These are phyloP conservation scores for Metschnikowia lachancei DNA, from an alignment of 805 yeast genomes.

Conservation along the genomic window DNA sequence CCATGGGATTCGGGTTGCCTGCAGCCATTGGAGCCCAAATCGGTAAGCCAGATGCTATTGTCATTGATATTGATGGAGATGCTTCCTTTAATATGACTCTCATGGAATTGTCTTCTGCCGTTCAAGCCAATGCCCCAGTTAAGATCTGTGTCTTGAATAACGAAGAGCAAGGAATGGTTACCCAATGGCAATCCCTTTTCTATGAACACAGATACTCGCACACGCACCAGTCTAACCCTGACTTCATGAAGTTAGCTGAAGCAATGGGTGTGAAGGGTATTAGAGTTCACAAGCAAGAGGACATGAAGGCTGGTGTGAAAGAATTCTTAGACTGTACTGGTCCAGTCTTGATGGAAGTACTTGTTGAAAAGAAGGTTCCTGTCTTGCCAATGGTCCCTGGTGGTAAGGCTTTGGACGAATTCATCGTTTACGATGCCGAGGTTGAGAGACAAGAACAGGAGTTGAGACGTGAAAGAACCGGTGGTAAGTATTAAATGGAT, in stretches of 20 bases:
- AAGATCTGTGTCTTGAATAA: slow-evolving; percentile 88
- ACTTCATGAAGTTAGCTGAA: slow-evolving; percentile 88
- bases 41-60: slow-evolving; percentile 90
- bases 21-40: slow-evolving; percentile 98
- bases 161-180: slow-evolving; percentile 99
- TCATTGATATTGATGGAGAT: slow-evolving; percentile 97
- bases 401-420: slow-evolving; percentile 92
- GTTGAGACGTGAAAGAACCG: slow-evolving; percentile 69
- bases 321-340: slow-evolving; percentile 73
- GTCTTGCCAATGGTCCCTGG: slow-evolving; percentile 98
- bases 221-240: slow-evolving; percentile 94
- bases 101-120: slow-evolving; percentile 89
- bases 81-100: slow-evolving; percentile 99
- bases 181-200: slow-evolving; percentile 98
- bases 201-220: slow-evolving; percentile 97
- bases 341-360: slow-evolving; percentile 87
- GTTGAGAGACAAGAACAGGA: slow-evolving; percentile 69
- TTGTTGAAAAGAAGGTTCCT: slow-evolving; percentile 90
- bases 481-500: slow-evolving; percentile 56
- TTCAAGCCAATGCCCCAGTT: slow-evolving; percentile 88
- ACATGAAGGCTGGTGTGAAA: slow-evolving; percentile 46
- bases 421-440: slow-evolving; percentile 80
- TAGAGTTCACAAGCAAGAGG: slow-evolving; percentile 65
- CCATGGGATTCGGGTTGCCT: slow-evolving; percentile 98
- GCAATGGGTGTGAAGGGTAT: slow-evolving; percentile 90